Evolutionary conservation across 257 asterid genomes (phyloP).

Genomic region (Przewalskia tangutica): DNA sequence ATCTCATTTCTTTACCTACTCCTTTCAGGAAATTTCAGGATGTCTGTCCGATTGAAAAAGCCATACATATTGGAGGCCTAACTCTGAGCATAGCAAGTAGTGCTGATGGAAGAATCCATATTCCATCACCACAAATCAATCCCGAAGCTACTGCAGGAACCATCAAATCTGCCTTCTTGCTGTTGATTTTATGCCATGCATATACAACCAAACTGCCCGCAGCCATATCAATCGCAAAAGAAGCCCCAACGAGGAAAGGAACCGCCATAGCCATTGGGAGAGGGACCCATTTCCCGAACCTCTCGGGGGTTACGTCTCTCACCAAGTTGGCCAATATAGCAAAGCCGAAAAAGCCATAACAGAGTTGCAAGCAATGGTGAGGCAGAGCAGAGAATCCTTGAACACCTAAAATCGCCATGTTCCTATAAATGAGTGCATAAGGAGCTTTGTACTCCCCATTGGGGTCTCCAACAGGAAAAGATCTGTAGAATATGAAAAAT

Average conservation of each 20-base stretch:
- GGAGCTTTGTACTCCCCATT: slow-evolving; percentile 62
- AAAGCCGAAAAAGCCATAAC: slow-evolving; percentile 50
- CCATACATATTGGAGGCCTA: slow-evolving; percentile 59
- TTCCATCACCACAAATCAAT: slow-evolving; percentile 64
- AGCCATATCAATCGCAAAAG: slow-evolving; percentile 71
- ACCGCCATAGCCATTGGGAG: slow-evolving; percentile 90
- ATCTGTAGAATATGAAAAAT: slow-evolving; percentile 57
- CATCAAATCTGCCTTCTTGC: slow-evolving; percentile 42
- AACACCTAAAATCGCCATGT: slow-evolving; percentile 71
- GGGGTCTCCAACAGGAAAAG: slow-evolving; percentile 51
- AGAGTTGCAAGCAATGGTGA: slow-evolving; percentile 48
- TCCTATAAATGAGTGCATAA: slow-evolving; percentile 50
- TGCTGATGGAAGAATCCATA: slow-evolving; percentile 62
- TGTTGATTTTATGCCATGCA: slow-evolving; percentile 36
- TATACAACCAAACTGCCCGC: slow-evolving; percentile 56
- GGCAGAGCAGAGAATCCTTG: slow-evolving; percentile 72
- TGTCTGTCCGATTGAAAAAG: slow-evolving; percentile 24
- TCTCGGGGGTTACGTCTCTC: slow-evolving; percentile 32
- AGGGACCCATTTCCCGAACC: slow-evolving; percentile 40
- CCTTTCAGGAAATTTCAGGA: slow-evolving; percentile 12
- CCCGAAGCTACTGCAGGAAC: slow-evolving; percentile 66
- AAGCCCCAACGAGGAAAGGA: slow-evolving; percentile 65
- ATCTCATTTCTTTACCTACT: neutral
- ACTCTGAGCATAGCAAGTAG: slow-evolving; percentile 48
- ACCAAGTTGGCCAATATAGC: slow-evolving; percentile 36